A percentile compares a stretch with the other conserved stretches of the same genome.
Conservation (phyloP, 78 protist genomes). For the Kipferlia bialata region DNA sequence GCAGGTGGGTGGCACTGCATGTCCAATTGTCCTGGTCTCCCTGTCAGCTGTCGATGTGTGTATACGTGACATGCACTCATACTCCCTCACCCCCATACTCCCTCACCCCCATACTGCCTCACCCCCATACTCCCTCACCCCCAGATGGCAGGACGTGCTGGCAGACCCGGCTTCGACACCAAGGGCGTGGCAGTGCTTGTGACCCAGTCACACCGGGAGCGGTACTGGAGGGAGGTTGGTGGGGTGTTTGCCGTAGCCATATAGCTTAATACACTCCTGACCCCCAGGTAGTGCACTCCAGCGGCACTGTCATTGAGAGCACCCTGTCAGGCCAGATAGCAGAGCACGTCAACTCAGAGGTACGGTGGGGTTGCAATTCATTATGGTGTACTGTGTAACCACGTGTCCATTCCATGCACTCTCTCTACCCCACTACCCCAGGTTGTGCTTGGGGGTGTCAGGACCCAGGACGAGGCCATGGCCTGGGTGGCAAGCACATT, state of each 20-base stretch:
- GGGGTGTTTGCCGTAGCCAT: neutral
- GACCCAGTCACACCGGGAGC: neutral
- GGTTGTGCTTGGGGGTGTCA: conserved; percentile 24
- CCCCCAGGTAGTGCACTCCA: neutral
- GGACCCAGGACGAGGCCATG: conserved; percentile 7
- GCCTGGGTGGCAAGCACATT: conserved; percentile 37
- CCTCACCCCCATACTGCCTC: too few species aligned
- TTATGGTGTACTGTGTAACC: too few species aligned
- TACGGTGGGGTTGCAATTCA: too few species aligned
- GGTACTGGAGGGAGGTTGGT: conserved; percentile 4
- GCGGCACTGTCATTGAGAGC: neutral
- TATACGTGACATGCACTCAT: too few species aligned
- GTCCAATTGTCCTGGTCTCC: too few species aligned
- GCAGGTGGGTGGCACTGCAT: too few species aligned
- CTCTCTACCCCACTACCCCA: too few species aligned
- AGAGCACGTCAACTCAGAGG: conserved; percentile 51
- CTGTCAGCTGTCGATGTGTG: too few species aligned
- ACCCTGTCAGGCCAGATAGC: neutral
- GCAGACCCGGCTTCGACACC: conserved; percentile 26
- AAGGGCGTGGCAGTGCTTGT: conserved; percentile 12
- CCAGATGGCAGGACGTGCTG: conserved; percentile 43
- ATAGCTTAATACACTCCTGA: neutral
- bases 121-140: too few species aligned
- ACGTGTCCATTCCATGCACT: too few species aligned
- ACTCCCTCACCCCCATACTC: too few species aligned